Conservation (phyloP, 23 red algal species). For the Chondrus crispus region DNA sequence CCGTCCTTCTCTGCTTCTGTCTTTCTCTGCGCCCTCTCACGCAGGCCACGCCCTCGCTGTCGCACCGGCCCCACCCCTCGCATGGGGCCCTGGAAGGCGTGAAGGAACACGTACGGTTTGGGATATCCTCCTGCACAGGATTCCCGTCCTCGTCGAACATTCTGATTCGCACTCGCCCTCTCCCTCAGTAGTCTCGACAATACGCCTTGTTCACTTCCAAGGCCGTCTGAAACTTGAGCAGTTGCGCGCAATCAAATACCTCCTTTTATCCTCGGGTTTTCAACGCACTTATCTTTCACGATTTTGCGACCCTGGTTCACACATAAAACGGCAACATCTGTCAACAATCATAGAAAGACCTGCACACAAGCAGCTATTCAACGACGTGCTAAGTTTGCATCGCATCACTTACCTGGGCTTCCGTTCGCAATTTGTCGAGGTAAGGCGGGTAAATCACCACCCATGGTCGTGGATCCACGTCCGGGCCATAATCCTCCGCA, state of each 20-base stretch:
- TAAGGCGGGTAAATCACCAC: conserved; percentile 66
- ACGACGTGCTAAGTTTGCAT: no score
- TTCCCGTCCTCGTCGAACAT: conserved; percentile 49
- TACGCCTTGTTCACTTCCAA: conserved; percentile 56
- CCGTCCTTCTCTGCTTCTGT: no score
- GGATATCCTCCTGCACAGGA: conserved; percentile 31
- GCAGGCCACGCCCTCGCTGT: no score
- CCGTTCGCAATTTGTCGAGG: conserved; percentile 50
- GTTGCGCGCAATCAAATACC: conserved; percentile 55
- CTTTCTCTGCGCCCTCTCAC: no score
- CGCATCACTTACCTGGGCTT: conserved; percentile 34
- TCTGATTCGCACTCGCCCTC: conserved; percentile 41
- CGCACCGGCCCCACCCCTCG: no score
- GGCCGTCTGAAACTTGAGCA: conserved; percentile 47
- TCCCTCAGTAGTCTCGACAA: conserved; percentile 42
- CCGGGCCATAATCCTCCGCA: conserved; percentile 32
- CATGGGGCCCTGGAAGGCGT: no score
- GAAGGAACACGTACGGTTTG: conserved; percentile 49
- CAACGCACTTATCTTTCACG: conserved; percentile 49
- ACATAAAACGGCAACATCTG: no score
- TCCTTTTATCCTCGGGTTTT: conserved; percentile 57
- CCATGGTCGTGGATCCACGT: conserved; percentile 51
- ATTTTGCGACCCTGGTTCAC: conserved; percentile 57
- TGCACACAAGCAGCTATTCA: no score
- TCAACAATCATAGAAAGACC: no score